Conservation (phyloP, 2,329 filamentous ascomycete species). For the Zymoseptoria ardabiliae region DNA sequence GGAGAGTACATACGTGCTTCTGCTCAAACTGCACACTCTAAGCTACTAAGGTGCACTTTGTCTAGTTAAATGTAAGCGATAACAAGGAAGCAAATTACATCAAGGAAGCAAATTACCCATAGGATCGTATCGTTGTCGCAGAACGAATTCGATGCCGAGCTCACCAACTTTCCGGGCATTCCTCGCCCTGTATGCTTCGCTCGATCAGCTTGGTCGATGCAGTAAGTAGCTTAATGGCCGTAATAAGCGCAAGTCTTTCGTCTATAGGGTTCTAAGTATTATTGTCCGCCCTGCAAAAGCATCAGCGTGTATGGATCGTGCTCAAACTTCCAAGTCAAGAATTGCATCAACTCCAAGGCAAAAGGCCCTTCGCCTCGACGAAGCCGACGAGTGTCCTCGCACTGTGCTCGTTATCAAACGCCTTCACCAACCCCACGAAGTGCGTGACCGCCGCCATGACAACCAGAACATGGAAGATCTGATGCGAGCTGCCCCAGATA, state of each 20-base stretch:
- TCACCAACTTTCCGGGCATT: no score
- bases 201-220: no score
- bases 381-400: slow-evolving; percentile 5
- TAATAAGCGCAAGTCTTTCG: background rate
- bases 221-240: no score
- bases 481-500: slow-evolving; percentile 87
- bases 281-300: background rate
- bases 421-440: slow-evolving; percentile 70
- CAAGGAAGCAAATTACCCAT: no score
- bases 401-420: slow-evolving; percentile 75
- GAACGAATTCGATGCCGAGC: no score
- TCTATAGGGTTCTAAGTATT: background rate
- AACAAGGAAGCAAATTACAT: no score
- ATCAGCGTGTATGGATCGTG: background rate
- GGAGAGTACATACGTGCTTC: no score
- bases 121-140: no score
- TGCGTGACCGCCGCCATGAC: slow-evolving; percentile 75
- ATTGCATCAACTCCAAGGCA: background rate
- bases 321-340: background rate
- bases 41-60: no score
- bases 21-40: no score
- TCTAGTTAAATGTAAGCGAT: no score
- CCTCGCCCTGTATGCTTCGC: no score
- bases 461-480: slow-evolving; percentile 90
- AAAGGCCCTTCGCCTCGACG: background rate